phyloP scores from a whole-genome alignment of 2,329 filamentous ascomycete genomes.

The Phialophora expanda region DNA sequence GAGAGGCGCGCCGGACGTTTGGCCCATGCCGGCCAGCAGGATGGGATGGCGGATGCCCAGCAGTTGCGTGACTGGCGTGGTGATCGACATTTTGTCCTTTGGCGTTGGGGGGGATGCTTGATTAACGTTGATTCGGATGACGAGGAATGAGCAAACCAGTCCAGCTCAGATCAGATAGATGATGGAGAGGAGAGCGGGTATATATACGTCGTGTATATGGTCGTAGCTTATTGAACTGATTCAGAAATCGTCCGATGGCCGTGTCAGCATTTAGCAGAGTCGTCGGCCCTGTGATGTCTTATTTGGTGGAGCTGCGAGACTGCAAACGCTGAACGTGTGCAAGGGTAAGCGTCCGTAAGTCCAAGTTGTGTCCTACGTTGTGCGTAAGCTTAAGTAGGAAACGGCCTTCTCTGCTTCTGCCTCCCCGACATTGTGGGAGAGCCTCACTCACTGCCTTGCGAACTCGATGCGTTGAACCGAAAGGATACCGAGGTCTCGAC shows the following conservation, averaged over 20 bases:
- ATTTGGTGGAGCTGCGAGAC: background rate
- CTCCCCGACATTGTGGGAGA: too few species aligned
- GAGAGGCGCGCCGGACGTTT: conserved; percentile 36
- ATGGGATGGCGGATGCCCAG: conserved; percentile 40
- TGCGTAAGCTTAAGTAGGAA: too few species aligned
- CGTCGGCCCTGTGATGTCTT: background rate
- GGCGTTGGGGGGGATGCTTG: background rate
- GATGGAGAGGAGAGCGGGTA: too few species aligned
- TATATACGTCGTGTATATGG: background rate
- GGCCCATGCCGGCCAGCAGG: conserved; percentile 40
- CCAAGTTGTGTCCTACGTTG: too few species aligned
- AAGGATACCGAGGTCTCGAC: background rate
- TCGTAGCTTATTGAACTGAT: background rate
- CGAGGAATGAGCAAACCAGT: too few species aligned
- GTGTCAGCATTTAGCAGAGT: background rate
- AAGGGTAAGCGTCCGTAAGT: too few species aligned
- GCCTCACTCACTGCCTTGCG: too few species aligned
- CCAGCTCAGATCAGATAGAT: too few species aligned
- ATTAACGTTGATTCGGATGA: background rate
- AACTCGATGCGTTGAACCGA: too few species aligned
- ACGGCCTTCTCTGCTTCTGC: too few species aligned
- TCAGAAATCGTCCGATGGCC: background rate
- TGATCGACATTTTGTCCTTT: conserved; percentile 34
- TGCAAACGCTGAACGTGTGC: too few species aligned
- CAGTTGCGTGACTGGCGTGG: conserved; percentile 35